Evolutionary conservation across 164 flowering plant genomes (phyloP).

Genomic region (Sextonia rubra): DNA sequence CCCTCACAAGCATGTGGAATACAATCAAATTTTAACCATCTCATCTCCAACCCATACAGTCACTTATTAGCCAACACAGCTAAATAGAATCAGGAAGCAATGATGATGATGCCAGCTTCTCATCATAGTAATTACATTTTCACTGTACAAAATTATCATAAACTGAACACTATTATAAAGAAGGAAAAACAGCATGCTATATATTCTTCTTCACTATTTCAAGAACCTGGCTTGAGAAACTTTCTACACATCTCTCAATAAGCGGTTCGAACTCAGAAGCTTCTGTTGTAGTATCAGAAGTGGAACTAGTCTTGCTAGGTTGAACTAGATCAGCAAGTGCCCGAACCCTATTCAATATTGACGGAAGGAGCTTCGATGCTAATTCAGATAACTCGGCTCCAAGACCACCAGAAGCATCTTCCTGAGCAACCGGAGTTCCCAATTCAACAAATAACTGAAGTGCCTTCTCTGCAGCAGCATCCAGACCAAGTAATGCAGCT

Average conservation of each 20-base stretch:
- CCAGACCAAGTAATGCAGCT: constrained; percentile 37
- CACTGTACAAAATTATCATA: too few relatives aligned
- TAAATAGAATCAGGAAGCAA: too few relatives aligned
- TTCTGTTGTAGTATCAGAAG: constrained; percentile 7
- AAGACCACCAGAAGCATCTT: constrained; percentile 12
- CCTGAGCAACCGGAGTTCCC: constrained; percentile 13
- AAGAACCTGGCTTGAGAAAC: constrained; percentile 25
- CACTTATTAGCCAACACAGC: too few relatives aligned
- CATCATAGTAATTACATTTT: too few relatives aligned
- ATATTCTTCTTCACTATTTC: constrained; percentile 23
- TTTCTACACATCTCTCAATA: constrained; percentile 28
- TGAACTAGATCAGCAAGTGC: constrained; percentile 29
- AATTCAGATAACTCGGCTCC: constrained; percentile 26
- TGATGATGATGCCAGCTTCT: too few relatives aligned
- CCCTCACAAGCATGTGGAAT: too few relatives aligned
- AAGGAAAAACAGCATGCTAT: background rate
- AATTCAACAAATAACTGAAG: constrained; percentile 33
- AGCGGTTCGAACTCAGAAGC: constrained; percentile 24
- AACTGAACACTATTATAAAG: background rate
- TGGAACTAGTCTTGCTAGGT: constrained; percentile 7
- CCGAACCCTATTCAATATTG: constrained; percentile 35
- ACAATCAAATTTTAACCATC: too few relatives aligned
- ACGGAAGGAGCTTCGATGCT: constrained; percentile 35
- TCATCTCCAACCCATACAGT: too few relatives aligned
- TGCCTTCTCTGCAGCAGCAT: constrained; percentile 38